A percentile compares a stretch with the other conserved stretches of the same genome.
phyloP scores from a whole-genome alignment of 139 green algal genomes.

The Marvania coccoides region DNA sequence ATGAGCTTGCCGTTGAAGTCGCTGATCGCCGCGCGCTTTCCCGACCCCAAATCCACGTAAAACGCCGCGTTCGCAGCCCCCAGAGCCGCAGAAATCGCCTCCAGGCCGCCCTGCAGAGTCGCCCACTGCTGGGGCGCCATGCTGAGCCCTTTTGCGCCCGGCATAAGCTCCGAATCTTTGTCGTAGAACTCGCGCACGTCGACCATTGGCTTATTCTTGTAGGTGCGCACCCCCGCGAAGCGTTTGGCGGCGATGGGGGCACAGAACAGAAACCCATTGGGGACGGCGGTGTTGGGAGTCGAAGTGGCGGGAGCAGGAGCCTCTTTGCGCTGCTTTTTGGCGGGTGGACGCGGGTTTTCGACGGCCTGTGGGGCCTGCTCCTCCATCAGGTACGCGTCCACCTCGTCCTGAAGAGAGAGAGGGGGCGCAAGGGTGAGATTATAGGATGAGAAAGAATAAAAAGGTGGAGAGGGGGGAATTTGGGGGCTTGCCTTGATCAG shows the following conservation, averaged over 20 bases:
- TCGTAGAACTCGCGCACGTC: slow-evolving; percentile 52
- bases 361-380: too few species aligned
- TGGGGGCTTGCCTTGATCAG: slow-evolving; percentile 28
- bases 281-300: background rate
- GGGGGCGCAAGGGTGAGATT: too few species aligned
- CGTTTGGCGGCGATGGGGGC: slow-evolving; percentile 10
- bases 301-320: background rate
- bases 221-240: slow-evolving; percentile 23
- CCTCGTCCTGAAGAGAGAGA: too few species aligned
- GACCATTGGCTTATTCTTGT: slow-evolving; percentile 16
- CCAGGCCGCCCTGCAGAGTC: background rate
- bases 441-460: too few species aligned
- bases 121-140: slow-evolving; percentile 25
- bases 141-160: slow-evolving; percentile 39
- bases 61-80: background rate
- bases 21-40: slow-evolving; percentile 29
- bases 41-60: slow-evolving; percentile 20
- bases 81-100: background rate
- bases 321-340: background rate
- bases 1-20: slow-evolving; percentile 38
- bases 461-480: too few species aligned
- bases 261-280: background rate
- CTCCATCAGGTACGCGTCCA: too few species aligned
- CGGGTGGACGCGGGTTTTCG: background rate
- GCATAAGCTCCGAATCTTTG: slow-evolving; percentile 29